Conservation (phyloP, 2,329 filamentous ascomycete species). For the Paraphaeosphaeria minitans region DNA sequence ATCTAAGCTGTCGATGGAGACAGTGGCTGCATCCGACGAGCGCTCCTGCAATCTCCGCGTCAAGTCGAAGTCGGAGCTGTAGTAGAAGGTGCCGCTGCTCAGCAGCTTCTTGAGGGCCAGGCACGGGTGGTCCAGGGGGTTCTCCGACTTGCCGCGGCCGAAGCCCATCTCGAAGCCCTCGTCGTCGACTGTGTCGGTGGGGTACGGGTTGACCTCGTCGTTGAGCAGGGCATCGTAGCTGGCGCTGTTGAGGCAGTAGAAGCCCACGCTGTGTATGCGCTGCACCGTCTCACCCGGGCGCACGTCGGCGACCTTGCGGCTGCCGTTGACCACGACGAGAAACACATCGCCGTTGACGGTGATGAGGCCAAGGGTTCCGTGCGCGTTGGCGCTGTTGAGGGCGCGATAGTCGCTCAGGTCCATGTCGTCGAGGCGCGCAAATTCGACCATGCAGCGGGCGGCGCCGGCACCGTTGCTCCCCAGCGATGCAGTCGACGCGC, state of each 20-base stretch:
- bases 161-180: slow-evolving; percentile 60
- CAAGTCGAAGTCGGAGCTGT: slow-evolving; percentile 96
- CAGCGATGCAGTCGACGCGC: slow-evolving; percentile 63
- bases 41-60: slow-evolving; percentile 92
- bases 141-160: slow-evolving; percentile 67
- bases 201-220: slow-evolving; percentile 62
- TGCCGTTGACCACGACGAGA: slow-evolving; percentile 83
- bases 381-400: slow-evolving; percentile 73
- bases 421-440: slow-evolving; percentile 66
- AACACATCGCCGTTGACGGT: slow-evolving; percentile 85
- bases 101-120: slow-evolving; percentile 88
- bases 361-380: slow-evolving; percentile 87
- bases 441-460: slow-evolving; percentile 84
- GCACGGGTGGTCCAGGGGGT: slow-evolving; percentile 83
- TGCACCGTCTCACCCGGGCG: slow-evolving; percentile 88
- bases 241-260: slow-evolving; percentile 85
- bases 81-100: slow-evolving; percentile 94
- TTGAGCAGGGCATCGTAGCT: slow-evolving; percentile 80
- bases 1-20: slow-evolving; percentile 92
- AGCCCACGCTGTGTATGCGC: slow-evolving; percentile 84
- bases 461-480: slow-evolving; percentile 46
- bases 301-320: slow-evolving; percentile 77
- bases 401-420: slow-evolving; percentile 78
- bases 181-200: slow-evolving; percentile 58
- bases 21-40: slow-evolving; percentile 74